Evolutionary conservation across 495 filamentous ascomycete genomes (phyloP), one percentile per base, ranked within the genome.

Genomic region (Xanthoparmelia taractica): DNA sequence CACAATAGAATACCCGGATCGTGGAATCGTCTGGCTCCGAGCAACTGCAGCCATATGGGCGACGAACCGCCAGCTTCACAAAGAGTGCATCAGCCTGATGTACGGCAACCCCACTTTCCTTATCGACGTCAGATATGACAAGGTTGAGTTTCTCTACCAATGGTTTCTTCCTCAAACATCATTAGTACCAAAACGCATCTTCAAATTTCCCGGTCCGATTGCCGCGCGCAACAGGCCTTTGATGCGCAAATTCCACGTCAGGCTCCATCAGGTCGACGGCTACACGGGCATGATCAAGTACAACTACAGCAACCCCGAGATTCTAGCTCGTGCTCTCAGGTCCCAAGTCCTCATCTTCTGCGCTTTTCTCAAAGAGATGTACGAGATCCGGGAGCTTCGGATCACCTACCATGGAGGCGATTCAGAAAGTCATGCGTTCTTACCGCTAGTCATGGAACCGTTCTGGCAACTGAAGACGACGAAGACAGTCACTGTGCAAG

Each of bases 21-120:
- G 45, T 34, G 57, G 41, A 12, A 29, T 43, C 37, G 45, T 34
- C 3, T 65, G 63, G 63, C 2, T 33, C 27, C 57, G 57, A 45
- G 63, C 43, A 11, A 33, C 76, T 68, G 65, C 78, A 15, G 72
- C 76, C 23, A 73, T 83, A 41, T 75, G 84, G 68, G 50, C 67
- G 1, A 73, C 75, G 6, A 78, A 70, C 68, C 72, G 69, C 37
- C 72, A 74, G 50, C 74, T 80, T 40, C 71, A 83, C 70, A 67
- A 68, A 27, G 82, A 84, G 67, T 75, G 75, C n/a, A 65, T 75
- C 23, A 66, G 72, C 27, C 17, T 80, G 2, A 68, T 84, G 29
- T 84, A 84, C 68, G 68, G 70, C 18, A 64, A 66, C 33, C 75
- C 78, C 65, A 74, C 72, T 11, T 83, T 84, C 70, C 72, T 75